A percentile compares a stretch with the other conserved stretches of the same genome.
These are phyloP conservation scores for Dothistroma pini DNA, from an alignment of 2,329 filamentous ascomycete genomes.

Conservation along the genomic window DNA sequence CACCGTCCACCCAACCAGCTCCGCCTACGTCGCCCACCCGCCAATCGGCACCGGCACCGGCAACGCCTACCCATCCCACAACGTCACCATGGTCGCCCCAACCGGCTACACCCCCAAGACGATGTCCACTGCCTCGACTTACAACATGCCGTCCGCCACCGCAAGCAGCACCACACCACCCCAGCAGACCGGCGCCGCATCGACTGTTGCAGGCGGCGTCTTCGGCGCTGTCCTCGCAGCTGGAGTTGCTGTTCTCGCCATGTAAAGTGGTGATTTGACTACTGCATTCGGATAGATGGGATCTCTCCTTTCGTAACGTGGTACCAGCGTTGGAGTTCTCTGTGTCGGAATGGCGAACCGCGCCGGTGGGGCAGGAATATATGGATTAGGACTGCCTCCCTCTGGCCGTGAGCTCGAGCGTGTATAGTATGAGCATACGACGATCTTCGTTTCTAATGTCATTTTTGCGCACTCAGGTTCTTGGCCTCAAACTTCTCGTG, in stretches of 20 bases:
- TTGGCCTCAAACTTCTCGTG: not conserved
- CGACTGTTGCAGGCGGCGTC: slow-evolving; percentile 37
- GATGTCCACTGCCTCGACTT: slow-evolving; percentile 24
- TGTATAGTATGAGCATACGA: slow-evolving; percentile 2
- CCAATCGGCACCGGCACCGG: slow-evolving; percentile 7
- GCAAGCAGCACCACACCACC: slow-evolving; percentile 19
- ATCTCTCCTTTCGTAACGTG: not conserved
- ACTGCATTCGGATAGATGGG: not conserved
- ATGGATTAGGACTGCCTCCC: not conserved
- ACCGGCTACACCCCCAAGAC: slow-evolving; percentile 36
- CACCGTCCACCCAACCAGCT: slow-evolving; percentile 14
- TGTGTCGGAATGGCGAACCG: not conserved
- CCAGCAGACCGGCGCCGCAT: slow-evolving; percentile 26
- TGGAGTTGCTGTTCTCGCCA: slow-evolving; percentile 39
- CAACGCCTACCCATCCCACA: slow-evolving; percentile 10
- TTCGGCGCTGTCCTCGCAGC: slow-evolving; percentile 39
- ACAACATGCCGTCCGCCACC: slow-evolving; percentile 28
- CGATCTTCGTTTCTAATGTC: not conserved
- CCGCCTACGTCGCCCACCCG: slow-evolving; percentile 2
- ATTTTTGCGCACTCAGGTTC: not conserved
- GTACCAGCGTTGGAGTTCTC: not conserved
- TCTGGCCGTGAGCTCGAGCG: not conserved
- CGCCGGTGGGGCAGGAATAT: not conserved
- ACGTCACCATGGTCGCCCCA: slow-evolving; percentile 31
- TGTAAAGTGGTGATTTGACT: slow-evolving; percentile 20